phyloP scores from a whole-genome alignment of 2,329 filamentous ascomycete genomes.

The Xylaria sp. region DNA sequence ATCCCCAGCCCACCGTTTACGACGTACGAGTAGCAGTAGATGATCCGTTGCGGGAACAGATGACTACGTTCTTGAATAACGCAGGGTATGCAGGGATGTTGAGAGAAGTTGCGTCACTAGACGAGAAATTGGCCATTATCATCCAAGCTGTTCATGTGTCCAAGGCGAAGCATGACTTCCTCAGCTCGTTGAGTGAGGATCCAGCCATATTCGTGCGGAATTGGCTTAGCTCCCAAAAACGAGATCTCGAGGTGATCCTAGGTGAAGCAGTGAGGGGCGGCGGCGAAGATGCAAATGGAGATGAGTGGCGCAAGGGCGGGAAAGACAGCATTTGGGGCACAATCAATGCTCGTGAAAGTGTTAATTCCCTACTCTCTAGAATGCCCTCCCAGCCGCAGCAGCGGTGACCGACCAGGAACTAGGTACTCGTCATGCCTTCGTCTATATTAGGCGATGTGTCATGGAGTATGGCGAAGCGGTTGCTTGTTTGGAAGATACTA shows the following conservation, averaged over 20 bases:
- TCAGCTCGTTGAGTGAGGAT: constrained; percentile 79
- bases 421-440: background rate
- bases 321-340: constrained; percentile 66
- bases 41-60: constrained; percentile 77
- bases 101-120: constrained; percentile 78
- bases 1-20: constrained; percentile 84
- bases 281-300: constrained; percentile 64
- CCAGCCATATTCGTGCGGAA: constrained; percentile 84
- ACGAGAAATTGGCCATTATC: constrained; percentile 86
- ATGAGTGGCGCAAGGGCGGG: constrained; percentile 75
- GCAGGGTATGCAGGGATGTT: constrained; percentile 76
- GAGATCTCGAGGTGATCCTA: constrained; percentile 87
- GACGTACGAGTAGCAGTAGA: constrained; percentile 87
- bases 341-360: constrained; percentile 69
- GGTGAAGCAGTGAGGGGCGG: constrained; percentile 80
- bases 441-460: background rate
- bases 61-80: constrained; percentile 73
- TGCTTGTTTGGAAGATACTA: constrained; percentile 9
- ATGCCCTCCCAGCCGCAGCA: constrained; percentile 51
- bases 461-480: constrained; percentile 14
- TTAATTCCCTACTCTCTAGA: constrained; percentile 68
- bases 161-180: constrained; percentile 91
- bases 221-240: constrained; percentile 91
- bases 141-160: constrained; percentile 85
- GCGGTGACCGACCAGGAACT: constrained; percentile 14